Evolutionary conservation across 1,284 basidiomycete species (phyloP), one percentile per base, ranked within the genome.

Genomic region (Naganishia sp.): DNA sequence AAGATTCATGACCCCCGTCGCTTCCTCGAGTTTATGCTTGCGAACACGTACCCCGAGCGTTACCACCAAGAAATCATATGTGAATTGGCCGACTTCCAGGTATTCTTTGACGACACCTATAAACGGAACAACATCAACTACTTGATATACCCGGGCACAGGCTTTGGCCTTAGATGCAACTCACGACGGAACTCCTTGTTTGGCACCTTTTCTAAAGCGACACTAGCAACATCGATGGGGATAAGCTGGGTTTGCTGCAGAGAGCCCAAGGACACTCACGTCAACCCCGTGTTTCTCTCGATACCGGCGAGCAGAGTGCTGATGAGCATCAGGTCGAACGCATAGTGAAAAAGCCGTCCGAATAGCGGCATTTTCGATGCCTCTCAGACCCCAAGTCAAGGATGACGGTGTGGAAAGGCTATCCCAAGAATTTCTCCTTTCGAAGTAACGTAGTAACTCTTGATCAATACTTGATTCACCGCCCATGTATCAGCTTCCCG

Each of bases 171-270:
- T 6, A 7, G 9, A 7, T 13, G 21, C 10, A 21, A 56, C 89
- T 79, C 76, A 91, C 90, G 87, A 48, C 90, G 86, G 42, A 90
- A 75, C 72, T 92, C 90, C 75, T 92, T 92, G 82, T 91, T 90
- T 10, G 88, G 87, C 1, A 92, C 86, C 73, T 85, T 84, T 1
- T 84, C 79, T 16, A 92, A 76, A 25, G 86, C 86, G 43, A 66
- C 49, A 10, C 65, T 61, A 44, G 3, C 43, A 42, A 16, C 31
- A 63, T 9, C 13, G 16, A n/a, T 15, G 9, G 16, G n/a, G 43
- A 15, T 46, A 18, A 48, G 43, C 45, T 46, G 10, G 43, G 21
- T 31, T 25, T 18, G 6, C 36, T 28, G 28, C 28, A 28, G 13
- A 39, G 36, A 39, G 1, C 9, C 13, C 13, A 13, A 9, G 7